A percentile compares a stretch with the other conserved stretches of the same genome.
Conservation (phyloP, 768 basidiomycete species). For the Lactarius trivialis region DNA sequence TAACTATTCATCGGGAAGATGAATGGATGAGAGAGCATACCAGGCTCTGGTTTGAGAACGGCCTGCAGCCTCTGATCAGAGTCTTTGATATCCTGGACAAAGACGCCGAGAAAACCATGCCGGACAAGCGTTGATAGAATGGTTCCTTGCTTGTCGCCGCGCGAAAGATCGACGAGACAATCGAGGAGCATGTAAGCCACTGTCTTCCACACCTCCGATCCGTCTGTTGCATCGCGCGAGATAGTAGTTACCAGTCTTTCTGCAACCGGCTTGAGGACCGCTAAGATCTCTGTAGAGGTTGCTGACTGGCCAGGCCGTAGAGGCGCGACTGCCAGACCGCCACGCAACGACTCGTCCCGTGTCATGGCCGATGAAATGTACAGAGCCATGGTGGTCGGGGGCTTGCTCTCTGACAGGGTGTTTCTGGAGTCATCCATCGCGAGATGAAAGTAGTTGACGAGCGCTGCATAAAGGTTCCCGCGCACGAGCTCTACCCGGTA, state of each 20-base stretch:
- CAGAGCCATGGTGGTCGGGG: neutral
- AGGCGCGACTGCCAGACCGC: constrained; percentile 22
- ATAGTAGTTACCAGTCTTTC: constrained; percentile 70
- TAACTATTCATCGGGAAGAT: neutral
- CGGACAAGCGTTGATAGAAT: constrained; percentile 54
- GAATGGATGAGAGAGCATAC: constrained; percentile 37
- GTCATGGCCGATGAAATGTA: constrained; percentile 2
- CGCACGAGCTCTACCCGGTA: constrained; percentile 80
- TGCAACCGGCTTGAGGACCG: constrained; percentile 56
- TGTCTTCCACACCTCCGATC: constrained; percentile 95
- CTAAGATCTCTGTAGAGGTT: constrained; percentile 48
- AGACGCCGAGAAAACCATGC: constrained; percentile 74
- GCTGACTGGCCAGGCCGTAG: constrained; percentile 24
- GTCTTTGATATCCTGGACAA: constrained; percentile 81
- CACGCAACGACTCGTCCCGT: constrained; percentile 22
- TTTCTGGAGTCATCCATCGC: constrained; percentile 30
- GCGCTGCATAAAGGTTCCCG: constrained; percentile 88
- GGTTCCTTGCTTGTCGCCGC: constrained; percentile 58
- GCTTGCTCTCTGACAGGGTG: neutral
- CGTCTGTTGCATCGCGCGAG: constrained; percentile 89
- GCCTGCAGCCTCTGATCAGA: constrained; percentile 65
- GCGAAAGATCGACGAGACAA: constrained; percentile 66
- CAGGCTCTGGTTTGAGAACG: constrained; percentile 84
- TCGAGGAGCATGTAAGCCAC: constrained; percentile 89
- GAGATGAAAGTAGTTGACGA: constrained; percentile 89